Evolutionary conservation across 306 rosid genomes (phyloP), one percentile per base, ranked within the genome.

Genomic region (Urtica urens): DNA sequence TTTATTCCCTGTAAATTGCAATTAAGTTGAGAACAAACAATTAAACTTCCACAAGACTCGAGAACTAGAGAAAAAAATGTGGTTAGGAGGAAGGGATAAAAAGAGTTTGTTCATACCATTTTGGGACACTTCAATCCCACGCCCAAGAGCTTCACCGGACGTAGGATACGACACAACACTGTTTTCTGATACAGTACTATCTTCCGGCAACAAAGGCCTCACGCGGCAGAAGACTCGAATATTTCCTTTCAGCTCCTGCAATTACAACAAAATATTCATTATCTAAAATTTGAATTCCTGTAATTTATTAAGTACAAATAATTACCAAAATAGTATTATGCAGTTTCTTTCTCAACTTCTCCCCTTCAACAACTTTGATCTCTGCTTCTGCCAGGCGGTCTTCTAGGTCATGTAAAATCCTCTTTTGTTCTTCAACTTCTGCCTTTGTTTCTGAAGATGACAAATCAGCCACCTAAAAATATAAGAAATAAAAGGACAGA

Each of bases 141-240:
- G 77, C 7, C 86, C 96, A 43, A 79, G 73, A 14, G 77, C 64
- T 79, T 92, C 99, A 3, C 87, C 72, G 59, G 96, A 69, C 1
- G 79, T 69, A 46, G 96, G 96, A 68, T 71, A 92, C 38, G 96
- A 73, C 51, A 92, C 58, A 22, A 69, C 82, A 41, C 75, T 53
- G 23, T 59, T 37, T 27, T 85, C 81, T 1, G 82, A 44, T 49
- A 74, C 83, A n/a, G 50, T 54, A 55, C 77, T 68, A 47, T 92
- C 99, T 18, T 92, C 94, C 13, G 96, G 86, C 49, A 85, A 72
- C 66, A 82, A 59, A 19, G 99, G 96, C 13, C 99, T 84, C 30
- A 92, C 94, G 21, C 96, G 87, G 50, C 96, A 87, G 49, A 92
- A 92, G 3, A 92, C 99, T 6, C 99, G 79, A 51, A 92, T 92